Evolutionary conservation across 345 rosid species (phyloP).

Genomic region (Salix dunnii): DNA sequence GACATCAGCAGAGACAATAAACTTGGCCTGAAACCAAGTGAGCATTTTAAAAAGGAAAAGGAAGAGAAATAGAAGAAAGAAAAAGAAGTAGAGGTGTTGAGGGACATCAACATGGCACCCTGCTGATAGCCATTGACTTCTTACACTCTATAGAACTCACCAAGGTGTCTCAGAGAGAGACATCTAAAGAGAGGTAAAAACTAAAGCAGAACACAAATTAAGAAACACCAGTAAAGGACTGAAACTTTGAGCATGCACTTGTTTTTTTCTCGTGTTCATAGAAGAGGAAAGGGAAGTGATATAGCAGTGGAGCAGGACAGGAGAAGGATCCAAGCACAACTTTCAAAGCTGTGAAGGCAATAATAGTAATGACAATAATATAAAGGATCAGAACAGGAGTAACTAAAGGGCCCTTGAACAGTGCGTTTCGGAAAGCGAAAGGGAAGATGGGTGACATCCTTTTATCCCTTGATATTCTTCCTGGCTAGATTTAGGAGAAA

Average conservation of each 20-base stretch:
- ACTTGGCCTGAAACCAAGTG: not conserved
- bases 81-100: not conserved
- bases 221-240: constrained; percentile 3
- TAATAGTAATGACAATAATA: constrained; percentile 40
- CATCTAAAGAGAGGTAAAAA: not conserved
- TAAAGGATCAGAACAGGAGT: constrained; percentile 20
- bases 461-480: not conserved
- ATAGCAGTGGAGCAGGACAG: constrained; percentile 15
- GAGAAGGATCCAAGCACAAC: constrained; percentile 38
- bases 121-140: no score
- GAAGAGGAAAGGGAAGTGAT: constrained; percentile 27
- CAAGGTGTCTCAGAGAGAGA: not conserved
- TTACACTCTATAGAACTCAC: not conserved
- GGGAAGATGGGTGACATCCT: constrained; percentile 19
- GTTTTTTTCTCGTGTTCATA: constrained; percentile 16
- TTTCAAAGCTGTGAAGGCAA: constrained; percentile 38
- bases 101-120: not conserved
- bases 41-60: not conserved
- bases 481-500: no score
- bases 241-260: constrained; percentile 1
- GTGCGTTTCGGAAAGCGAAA: constrained; percentile 41
- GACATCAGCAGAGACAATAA: not conserved
- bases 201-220: constrained; percentile 11
- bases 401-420: constrained; percentile 21
- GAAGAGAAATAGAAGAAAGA: not conserved